Conservation (phyloP, 176 grass and related monocot genomes). For the Canna indica region DNA sequence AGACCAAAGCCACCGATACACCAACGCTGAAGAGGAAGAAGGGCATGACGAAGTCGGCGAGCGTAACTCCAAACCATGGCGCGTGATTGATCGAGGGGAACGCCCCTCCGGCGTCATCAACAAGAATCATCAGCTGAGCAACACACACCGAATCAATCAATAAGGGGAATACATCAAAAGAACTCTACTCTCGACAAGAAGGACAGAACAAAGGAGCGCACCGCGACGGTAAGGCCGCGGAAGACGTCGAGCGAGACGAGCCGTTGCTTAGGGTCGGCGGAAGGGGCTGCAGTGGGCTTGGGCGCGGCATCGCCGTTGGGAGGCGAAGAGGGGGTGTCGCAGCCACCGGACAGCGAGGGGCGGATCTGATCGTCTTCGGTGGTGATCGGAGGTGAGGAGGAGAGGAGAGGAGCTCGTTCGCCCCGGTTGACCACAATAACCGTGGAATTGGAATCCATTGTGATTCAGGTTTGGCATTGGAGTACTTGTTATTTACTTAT, state of each 20-base stretch:
- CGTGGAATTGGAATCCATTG: constrained; percentile 28
- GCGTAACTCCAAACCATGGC: constrained; percentile 84
- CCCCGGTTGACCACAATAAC: constrained; percentile 24
- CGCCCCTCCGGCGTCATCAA: constrained; percentile 83
- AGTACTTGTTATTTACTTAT: no score
- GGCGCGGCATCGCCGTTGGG: no score
- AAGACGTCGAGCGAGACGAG: constrained; percentile 82
- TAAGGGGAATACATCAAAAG: background rate
- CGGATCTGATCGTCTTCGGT: constrained; percentile 38
- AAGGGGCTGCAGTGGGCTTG: background rate
- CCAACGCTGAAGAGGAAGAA: constrained; percentile 93
- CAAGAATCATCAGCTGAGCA: constrained; percentile 79
- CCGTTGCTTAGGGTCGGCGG: constrained; percentile 25
- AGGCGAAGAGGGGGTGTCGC: background rate
- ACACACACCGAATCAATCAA: background rate
- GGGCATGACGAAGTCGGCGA: constrained; percentile 95
- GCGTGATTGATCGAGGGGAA: constrained; percentile 85
- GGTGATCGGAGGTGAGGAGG: constrained; percentile 10
- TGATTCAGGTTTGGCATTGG: no score
- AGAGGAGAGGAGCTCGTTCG: constrained; percentile 26
- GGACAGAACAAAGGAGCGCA: constrained; percentile 12
- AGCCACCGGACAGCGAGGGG: constrained; percentile 14
- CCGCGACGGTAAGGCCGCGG: constrained; percentile 82
- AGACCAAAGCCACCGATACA: constrained; percentile 67
- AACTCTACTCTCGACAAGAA: background rate